These are phyloP conservation scores for Rhizopus sp. DNA, from an alignment of 371 early-diverging fungal genomes.

Conservation along the genomic window DNA sequence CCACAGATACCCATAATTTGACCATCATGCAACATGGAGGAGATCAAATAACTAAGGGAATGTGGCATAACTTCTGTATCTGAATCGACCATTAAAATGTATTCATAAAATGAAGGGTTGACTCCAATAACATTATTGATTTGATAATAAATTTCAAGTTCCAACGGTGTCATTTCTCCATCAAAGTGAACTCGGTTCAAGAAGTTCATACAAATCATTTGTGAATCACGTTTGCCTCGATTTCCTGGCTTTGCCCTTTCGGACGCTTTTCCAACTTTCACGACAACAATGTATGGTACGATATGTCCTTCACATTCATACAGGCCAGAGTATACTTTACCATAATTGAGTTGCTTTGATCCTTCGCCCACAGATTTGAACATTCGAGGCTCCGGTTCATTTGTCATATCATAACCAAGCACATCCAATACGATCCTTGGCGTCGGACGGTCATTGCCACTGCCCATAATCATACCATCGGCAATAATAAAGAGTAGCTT, in stretches of 20 bases:
- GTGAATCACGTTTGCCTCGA: constrained; percentile 99
- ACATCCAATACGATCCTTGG: constrained; percentile 95
- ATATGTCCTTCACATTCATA: constrained; percentile 86
- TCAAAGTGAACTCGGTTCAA: constrained; percentile 96
- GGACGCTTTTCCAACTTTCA: constrained; percentile 83
- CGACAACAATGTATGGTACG: constrained; percentile 92
- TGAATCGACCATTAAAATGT: constrained; percentile 93
- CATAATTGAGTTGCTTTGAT: constrained; percentile 87
- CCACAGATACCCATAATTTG: constrained; percentile 91
- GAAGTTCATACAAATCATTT: constrained; percentile 97
- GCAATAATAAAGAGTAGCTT: constrained; percentile 90
- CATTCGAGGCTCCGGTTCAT: constrained; percentile 84
- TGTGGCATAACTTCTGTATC: constrained; percentile 88
- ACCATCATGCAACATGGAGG: constrained; percentile 81
- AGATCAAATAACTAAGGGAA: constrained; percentile 77
- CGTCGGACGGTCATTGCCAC: constrained; percentile 95
- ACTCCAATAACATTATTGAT: constrained; percentile 87
- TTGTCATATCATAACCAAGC: constrained; percentile 80
- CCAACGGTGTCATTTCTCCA: constrained; percentile 81
- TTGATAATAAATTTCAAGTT: constrained; percentile 88
- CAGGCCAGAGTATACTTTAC: constrained; percentile 95
- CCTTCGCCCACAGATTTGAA: constrained; percentile 93
- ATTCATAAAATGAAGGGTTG: constrained; percentile 87
- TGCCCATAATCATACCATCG: constrained; percentile 90
- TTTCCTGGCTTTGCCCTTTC: constrained; percentile 88